Conservation (phyloP, 495 filamentous ascomycete genomes). For the Xylaria castorea region DNA sequence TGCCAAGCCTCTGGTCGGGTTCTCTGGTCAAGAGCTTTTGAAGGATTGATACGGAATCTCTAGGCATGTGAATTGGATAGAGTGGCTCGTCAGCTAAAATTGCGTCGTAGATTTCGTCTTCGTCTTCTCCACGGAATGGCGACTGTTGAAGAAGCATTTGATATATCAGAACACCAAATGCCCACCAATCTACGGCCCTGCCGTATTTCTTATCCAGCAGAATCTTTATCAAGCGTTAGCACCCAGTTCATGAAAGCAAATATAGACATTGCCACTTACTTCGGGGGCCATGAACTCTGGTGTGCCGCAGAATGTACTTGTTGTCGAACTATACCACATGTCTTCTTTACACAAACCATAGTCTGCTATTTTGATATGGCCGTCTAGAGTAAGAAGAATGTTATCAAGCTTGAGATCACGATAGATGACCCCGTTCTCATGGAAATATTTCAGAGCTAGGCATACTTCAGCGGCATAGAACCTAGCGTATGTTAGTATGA, state of each 20-base stretch:
- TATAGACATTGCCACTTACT: constrained; percentile 57
- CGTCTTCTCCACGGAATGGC: constrained; percentile 98
- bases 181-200: constrained; percentile 99
- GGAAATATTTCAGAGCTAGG: constrained; percentile 97
- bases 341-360: constrained; percentile 99
- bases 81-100: constrained; percentile 97
- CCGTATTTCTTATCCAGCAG: constrained; percentile 98
- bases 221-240: constrained; percentile 65
- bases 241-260: background rate
- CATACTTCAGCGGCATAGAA: constrained; percentile 99
- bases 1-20: constrained; percentile 89
- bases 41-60: constrained; percentile 95
- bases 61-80: constrained; percentile 98
- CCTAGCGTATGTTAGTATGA: constrained; percentile 50
- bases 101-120: constrained; percentile 99
- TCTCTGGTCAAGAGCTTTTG: constrained; percentile 97
- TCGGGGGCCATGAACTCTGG: constrained; percentile 99
- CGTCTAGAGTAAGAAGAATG: constrained; percentile 93
- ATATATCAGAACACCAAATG: constrained; percentile 99
- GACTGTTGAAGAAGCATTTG: constrained; percentile 99
- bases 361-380: constrained; percentile 98
- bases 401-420: constrained; percentile 99
- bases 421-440: constrained; percentile 99
- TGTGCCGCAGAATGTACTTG: constrained; percentile 98
- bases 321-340: constrained; percentile 98